Evolutionary conservation across 805 yeast species (phyloP).

Genomic region (Ogataea polymorpha): DNA sequence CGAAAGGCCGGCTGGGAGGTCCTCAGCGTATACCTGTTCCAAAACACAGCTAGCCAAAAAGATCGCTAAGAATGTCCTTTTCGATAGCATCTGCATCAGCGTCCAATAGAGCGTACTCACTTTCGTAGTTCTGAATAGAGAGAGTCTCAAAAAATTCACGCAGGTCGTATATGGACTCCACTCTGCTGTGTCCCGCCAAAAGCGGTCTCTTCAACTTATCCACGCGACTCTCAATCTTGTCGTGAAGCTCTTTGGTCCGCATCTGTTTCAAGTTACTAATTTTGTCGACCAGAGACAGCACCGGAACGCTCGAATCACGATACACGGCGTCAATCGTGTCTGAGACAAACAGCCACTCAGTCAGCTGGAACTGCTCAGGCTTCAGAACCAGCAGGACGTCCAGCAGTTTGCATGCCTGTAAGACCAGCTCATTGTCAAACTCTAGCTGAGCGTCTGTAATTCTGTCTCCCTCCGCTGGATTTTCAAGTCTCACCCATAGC

Average conservation of each 20-base stretch:
- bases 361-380: conserved; percentile 70
- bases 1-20: conserved; percentile 98
- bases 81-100: conserved; percentile 47
- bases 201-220: conserved; percentile 39
- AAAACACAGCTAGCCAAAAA: conserved; percentile 36
- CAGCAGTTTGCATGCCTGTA: conserved; percentile 71
- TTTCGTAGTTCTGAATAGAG: conserved; percentile 63
- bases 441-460: conserved; percentile 20
- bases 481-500: conserved; percentile 25
- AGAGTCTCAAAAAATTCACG: conserved; percentile 64
- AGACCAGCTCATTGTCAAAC: conserved; percentile 40
- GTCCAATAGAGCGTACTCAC: conserved; percentile 50
- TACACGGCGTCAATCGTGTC: conserved; percentile 43
- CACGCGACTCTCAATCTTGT: conserved; percentile 19
- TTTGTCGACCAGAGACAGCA: conserved; percentile 37
- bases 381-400: conserved; percentile 69
- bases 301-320: conserved; percentile 25
- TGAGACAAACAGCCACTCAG: conserved; percentile 83
- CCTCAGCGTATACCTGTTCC: conserved; percentile 67
- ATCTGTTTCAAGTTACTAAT: conserved; percentile 29
- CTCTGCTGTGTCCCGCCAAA: conserved; percentile 39
- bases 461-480: conserved; percentile 14
- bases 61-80: conserved; percentile 57
- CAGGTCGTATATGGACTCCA: conserved; percentile 45
- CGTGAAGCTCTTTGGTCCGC: conserved; percentile 13